Evolutionary conservation across 2,329 filamentous ascomycete species (phyloP).

Genomic region (Dothidotthia symphoricarpi): DNA sequence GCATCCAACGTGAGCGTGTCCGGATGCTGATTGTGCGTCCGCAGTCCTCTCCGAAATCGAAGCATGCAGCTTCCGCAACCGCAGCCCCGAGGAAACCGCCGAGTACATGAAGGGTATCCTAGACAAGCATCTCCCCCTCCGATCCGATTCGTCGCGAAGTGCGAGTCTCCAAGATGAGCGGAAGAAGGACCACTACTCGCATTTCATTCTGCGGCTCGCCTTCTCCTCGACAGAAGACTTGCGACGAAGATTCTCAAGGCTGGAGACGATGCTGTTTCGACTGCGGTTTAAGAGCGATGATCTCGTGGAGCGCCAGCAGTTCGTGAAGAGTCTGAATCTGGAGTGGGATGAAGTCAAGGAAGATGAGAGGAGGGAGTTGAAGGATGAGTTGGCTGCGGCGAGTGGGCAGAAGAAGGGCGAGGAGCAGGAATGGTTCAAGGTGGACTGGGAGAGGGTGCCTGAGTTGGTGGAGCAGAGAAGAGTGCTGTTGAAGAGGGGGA

Average conservation of each 20-base stretch:
- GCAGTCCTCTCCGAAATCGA: slow-evolving; percentile 83
- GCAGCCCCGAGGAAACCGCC: slow-evolving; percentile 74
- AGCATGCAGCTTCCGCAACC: slow-evolving; percentile 93
- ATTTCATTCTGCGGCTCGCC: slow-evolving; percentile 92
- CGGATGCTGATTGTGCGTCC: slow-evolving; percentile 8
- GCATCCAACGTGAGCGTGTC: fast-evolving
- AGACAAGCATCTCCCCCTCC: slow-evolving; percentile 80
- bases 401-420: slow-evolving; percentile 59
- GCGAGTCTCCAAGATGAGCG: slow-evolving; percentile 66
- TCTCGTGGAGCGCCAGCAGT: slow-evolving; percentile 66
- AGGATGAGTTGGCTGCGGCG: slow-evolving; percentile 56
- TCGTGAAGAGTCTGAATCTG: slow-evolving; percentile 73
- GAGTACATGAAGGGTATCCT: slow-evolving; percentile 82
- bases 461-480: slow-evolving; percentile 79
- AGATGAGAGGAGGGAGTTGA: slow-evolving; percentile 71
- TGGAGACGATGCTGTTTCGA: slow-evolving; percentile 87
- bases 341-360: slow-evolving; percentile 82
- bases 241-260: slow-evolving; percentile 76
- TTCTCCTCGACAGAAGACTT: slow-evolving; percentile 91
- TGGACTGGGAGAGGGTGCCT: slow-evolving; percentile 90
- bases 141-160: slow-evolving; percentile 66
- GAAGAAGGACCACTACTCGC: slow-evolving; percentile 94
- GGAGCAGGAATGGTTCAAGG: slow-evolving; percentile 91
- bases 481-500: slow-evolving; percentile 75
- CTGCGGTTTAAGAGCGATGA: slow-evolving; percentile 79